Evolutionary conservation across 2,329 filamentous ascomycete species (phyloP), one percentile per base, ranked within the genome.

Genomic region (Zarea fungicola): DNA sequence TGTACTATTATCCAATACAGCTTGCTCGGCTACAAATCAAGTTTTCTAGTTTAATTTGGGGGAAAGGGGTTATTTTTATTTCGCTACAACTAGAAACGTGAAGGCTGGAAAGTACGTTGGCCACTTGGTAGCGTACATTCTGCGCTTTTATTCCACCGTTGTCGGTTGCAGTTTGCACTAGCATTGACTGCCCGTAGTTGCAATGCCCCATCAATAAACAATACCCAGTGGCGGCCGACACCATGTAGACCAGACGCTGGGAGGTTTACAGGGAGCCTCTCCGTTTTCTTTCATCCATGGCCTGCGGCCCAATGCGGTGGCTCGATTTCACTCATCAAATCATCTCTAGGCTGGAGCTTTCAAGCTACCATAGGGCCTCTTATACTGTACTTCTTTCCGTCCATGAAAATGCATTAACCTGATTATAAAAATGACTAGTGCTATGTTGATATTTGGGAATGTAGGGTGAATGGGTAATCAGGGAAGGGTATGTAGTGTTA

Each of bases 331-430:
- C 41, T 51, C 49, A 42, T 51, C 44, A 45, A 45, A 39, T 52
- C 50, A 52, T 52, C 62, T 62, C 54, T 58, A 64, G 76, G 75
- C 76, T 80, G 77, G 77, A 79, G 77, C 77, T 80, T 80, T 81
- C 69, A 81, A 81, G 78, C 77, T 75, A 80, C 76, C 78, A 80
- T 72, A 72, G 68, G 73, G 65, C 76, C 74, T 74, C 22, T 39
- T 48, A 41, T 51, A 14, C 44, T 44, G 26, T 48, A 22, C 34
- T 36, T 40, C 39, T 21, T 48, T 52, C 23, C 40, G 32, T 32
- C 19, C 31, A 31, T 54, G 48, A 57, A 61, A 63, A 67, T 63
- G 64, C 63, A 62, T 62, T 62, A 65, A 65, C 56, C 60, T 43
- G 63, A 64, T 57, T 65, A 64, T 58, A 64, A 63, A 65, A 60